Evolutionary conservation across 2,329 filamentous ascomycete species (phyloP), one percentile per base, ranked within the genome.

Genomic region (Penicillium expansum): DNA sequence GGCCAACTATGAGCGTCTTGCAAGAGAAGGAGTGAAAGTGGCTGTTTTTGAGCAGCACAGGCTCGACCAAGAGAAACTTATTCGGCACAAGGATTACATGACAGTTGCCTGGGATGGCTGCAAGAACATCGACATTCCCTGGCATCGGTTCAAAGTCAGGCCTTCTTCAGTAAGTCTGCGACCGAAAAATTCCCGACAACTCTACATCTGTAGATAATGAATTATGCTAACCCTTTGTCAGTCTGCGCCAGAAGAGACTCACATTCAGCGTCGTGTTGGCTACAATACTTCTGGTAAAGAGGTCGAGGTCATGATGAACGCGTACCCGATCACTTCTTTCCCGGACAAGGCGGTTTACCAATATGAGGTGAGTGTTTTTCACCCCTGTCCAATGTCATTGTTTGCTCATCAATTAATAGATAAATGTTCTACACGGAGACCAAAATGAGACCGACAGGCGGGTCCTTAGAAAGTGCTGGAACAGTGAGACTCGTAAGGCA

Each of bases 391-490:
- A 11, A 32, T 41, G 22, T 48, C 2, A 57, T 32, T 47, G 5
- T n/a, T 39, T 42, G 27, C 60, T 68, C 42, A 66, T 41, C 59
- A 29, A 45, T 47, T 13, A 22, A n/a, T 57, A 91, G 89, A 78
- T 96, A 27, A 69, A 81, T 4, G 81, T 93, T 42, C 84, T 86
- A 2, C 84, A 81, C 1, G 85, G 85, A 9, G 77, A 75, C 0
- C 82, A 87, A 56, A 90, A 88, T 73, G 80, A 82, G 5, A 82
- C 83, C 4, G 77, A 62, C 24, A 35, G 53, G n/a, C 51, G 60
- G 5, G 43, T 94, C 5, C 82, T 91, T 66, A 86, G 85, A 71
- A 92, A 90, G 70, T 83, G 92, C 29, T 97, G 91, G 91, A 76
- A 84, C 1, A 88, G 87, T 0, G 77, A 81, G 1, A 73, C 76